Evolutionary conservation across 257 asterid species (phyloP).

Genomic region (Ehretia macrophylla): DNA sequence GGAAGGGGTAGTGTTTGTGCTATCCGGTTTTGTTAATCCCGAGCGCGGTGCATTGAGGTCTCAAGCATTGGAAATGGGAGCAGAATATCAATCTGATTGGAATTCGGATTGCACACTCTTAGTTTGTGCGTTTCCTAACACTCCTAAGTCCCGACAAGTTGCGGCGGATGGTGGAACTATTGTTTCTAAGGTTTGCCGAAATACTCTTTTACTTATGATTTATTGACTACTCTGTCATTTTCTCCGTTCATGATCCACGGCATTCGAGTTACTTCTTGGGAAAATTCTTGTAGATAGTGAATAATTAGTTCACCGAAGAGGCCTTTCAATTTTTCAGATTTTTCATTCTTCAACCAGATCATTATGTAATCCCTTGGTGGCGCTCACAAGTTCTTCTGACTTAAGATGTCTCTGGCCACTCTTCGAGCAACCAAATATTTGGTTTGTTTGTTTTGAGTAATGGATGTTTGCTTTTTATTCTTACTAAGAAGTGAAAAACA

Average conservation of each 20-base stretch:
- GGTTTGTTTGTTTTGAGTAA: too few relatives aligned
- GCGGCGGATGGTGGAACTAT: conserved; percentile 79
- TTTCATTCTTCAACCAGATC: too few relatives aligned
- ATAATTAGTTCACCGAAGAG: too few relatives aligned
- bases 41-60: conserved; percentile 77
- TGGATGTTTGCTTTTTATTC: too few relatives aligned
- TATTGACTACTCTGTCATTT: too few relatives aligned
- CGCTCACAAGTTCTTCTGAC: too few relatives aligned
- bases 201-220: neutral
- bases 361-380: too few relatives aligned
- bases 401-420: too few relatives aligned
- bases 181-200: conserved; percentile 62
- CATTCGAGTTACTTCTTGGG: neutral
- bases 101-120: conserved; percentile 70
- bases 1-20: conserved; percentile 84
- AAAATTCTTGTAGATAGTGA: neutral
- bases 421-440: too few relatives aligned
- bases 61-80: conserved; percentile 92
- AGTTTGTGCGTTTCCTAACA: conserved; percentile 76
- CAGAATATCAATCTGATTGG: conserved; percentile 92
- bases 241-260: neutral
- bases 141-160: conserved; percentile 93
- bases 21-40: conserved; percentile 95
- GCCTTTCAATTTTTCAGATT: too few relatives aligned
- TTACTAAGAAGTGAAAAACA: too few relatives aligned